Percentiles rank a stretch among this genome's conserved stretches.
phyloP scores from a whole-genome alignment of 768 basidiomycete genomes.

The Brasilioporus rufonigricans region DNA sequence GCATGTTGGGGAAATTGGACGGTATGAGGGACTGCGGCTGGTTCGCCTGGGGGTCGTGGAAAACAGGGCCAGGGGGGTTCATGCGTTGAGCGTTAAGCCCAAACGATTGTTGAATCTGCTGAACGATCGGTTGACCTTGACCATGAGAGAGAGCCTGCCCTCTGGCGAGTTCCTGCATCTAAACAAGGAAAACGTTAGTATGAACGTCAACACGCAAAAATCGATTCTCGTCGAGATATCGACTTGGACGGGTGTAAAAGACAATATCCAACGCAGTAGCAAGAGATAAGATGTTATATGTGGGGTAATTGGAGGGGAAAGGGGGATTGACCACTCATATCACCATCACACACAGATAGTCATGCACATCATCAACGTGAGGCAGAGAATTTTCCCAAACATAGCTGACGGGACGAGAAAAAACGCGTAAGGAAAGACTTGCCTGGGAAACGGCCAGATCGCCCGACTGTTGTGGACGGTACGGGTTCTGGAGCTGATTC shows the following conservation, averaged over 20 bases:
- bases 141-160: constrained; percentile 40
- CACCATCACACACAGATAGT: constrained; percentile 10
- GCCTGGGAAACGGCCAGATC: constrained; percentile 47
- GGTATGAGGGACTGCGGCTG: constrained; percentile 32
- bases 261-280: not conserved
- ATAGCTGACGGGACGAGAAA: constrained; percentile 7
- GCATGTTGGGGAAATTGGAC: constrained; percentile 39
- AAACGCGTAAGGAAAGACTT: constrained; percentile 27
- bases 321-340: constrained; percentile 19
- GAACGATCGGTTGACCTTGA: constrained; percentile 38
- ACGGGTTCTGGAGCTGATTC: constrained; percentile 44
- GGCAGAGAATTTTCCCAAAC: constrained; percentile 16
- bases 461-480: constrained; percentile 40
- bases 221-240: constrained; percentile 3
- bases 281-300: constrained; percentile 16
- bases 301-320: constrained; percentile 3
- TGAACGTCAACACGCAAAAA: constrained; percentile 14
- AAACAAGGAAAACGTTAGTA: constrained; percentile 26
- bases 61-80: constrained; percentile 33
- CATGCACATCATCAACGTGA: constrained; percentile 13
- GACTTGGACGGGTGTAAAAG: constrained; percentile 1
- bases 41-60: constrained; percentile 36
- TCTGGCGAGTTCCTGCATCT: constrained; percentile 48
- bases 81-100: constrained; percentile 35
- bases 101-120: constrained; percentile 46